Evolutionary conservation across 768 basidiomycete species (phyloP).

Genomic region (Suillus ampliporus): DNA sequence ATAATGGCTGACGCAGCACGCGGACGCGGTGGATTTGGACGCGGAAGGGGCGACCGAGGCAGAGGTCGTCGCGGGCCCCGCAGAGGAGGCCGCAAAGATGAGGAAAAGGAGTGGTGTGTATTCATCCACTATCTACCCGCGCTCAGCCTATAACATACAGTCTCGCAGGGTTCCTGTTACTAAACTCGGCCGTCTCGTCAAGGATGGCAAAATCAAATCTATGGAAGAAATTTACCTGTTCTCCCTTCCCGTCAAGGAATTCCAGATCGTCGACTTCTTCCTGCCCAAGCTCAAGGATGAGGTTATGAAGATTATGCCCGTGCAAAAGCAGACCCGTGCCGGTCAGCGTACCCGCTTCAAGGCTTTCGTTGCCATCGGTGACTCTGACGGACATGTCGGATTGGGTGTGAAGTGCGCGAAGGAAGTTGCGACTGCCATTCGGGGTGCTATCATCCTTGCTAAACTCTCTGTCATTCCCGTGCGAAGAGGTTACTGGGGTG

Average conservation of each 20-base stretch:
- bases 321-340: constrained; percentile 99
- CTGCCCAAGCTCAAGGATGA: constrained; percentile 99
- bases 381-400: constrained; percentile 98
- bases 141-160: constrained; percentile 14
- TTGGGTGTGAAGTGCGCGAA: constrained; percentile 99
- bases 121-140: constrained; percentile 4
- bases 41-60: constrained; percentile 76
- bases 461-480: constrained; percentile 98
- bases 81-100: constrained; percentile 97
- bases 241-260: constrained; percentile 99
- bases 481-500: constrained; percentile 99
- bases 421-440: constrained; percentile 99
- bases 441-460: constrained; percentile 98
- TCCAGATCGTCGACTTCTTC: constrained; percentile 99
- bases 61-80: constrained; percentile 80
- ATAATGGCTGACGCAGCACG: constrained; percentile 90
- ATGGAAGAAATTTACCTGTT: constrained; percentile 99
- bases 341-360: constrained; percentile 99
- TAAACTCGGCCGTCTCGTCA: constrained; percentile 98
- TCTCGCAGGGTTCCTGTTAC: constrained; percentile 89
- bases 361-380: constrained; percentile 99
- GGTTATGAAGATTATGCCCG: constrained; percentile 99
- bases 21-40: constrained; percentile 90
- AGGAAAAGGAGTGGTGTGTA: constrained; percentile 98
- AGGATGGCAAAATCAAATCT: constrained; percentile 99